Conservation (phyloP, 257 asterid species). For the Hygrophila difformis region DNA sequence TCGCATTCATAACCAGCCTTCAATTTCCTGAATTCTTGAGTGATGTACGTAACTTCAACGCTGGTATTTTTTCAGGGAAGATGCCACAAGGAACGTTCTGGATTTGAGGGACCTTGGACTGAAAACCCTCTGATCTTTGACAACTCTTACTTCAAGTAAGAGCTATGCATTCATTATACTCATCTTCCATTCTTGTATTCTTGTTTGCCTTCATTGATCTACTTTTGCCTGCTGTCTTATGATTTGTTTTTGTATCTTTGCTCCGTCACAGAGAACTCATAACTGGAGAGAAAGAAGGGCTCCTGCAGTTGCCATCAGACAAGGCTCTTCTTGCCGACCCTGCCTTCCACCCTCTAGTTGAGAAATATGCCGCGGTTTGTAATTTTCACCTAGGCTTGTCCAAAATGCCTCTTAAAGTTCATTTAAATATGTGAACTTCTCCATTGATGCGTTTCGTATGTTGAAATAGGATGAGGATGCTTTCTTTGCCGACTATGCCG, state of each 20-base stretch:
- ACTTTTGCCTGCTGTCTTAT: not conserved
- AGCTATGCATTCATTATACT: not conserved
- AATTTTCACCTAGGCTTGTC: not conserved
- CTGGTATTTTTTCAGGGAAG: conserved; percentile 44
- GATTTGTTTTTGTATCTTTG: not conserved
- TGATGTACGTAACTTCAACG: not conserved
- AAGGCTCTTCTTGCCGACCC: conserved; percentile 60
- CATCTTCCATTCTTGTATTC: not conserved
- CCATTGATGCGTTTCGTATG: not conserved
- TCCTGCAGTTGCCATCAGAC: conserved; percentile 68
- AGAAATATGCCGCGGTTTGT: conserved; percentile 70
- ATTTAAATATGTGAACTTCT: not conserved
- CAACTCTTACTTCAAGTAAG: conserved; percentile 73
- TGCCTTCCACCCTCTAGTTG: conserved; percentile 62
- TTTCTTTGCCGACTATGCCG: conserved; percentile 71
- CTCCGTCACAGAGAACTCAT: conserved; percentile 48
- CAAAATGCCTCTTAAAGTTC: not conserved
- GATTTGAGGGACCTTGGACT: conserved; percentile 95
- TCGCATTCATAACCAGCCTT: conserved; percentile 7
- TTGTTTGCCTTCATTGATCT: not conserved
- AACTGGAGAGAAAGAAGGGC: conserved; percentile 67
- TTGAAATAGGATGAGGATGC: conserved; percentile 72
- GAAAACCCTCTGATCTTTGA: conserved; percentile 72
- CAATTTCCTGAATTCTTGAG: not conserved
- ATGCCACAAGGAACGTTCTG: conserved; percentile 93